Base-by-base conservation (phyloP, 306 rosid species). In the Fagus crenata region DNA sequence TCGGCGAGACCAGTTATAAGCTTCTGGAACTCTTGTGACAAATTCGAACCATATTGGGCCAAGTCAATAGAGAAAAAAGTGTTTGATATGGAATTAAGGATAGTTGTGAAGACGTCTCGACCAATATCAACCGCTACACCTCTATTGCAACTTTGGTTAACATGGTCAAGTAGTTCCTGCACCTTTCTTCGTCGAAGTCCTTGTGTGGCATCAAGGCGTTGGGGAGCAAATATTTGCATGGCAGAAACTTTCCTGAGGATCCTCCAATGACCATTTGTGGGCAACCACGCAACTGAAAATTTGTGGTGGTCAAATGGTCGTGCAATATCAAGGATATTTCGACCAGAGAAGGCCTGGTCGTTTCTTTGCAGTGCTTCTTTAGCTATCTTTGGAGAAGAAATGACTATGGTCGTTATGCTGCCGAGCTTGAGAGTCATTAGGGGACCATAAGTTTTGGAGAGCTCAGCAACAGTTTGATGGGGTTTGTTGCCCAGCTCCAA, bases 41-140 rank as follows among this genome's bases (percentile, higher is more conserved):
- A 42, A 18, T 74, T 80, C 6, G 88, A 84, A 43, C n/a, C 64
- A 1, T 80, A 77, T 74, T 82, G 77, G 0, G 80, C 88, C 22
- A 86, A 56, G 41, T 88, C 87, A 6, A 63, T 41, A 0, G 92
- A 86, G 60, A 80, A 88, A 12, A 86, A 69, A 1, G 86, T 86
- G 73, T 77, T 84, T 0, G 86, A 85, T 31, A 86, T n/a, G 46
- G 83, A 33, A 46, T 84, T 84, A 14, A 86, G 58, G 5, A 74
- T 4, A 0, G 86, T 84, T 12, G 72, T 70, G 71, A 86, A 83
- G 11, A 71, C 87, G 2, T 67, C 81, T 2, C 46, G 53, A 1
- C 80, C 88, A 33, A 83, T 36, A 56, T 86, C 85, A 13, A 86
- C 60, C 4, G 81, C 49, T 58, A 75, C 78, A 2, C 82, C 82